Evolutionary conservation across 345 rosid genomes (phyloP).

Genomic region (Eucalyptus victrix): DNA sequence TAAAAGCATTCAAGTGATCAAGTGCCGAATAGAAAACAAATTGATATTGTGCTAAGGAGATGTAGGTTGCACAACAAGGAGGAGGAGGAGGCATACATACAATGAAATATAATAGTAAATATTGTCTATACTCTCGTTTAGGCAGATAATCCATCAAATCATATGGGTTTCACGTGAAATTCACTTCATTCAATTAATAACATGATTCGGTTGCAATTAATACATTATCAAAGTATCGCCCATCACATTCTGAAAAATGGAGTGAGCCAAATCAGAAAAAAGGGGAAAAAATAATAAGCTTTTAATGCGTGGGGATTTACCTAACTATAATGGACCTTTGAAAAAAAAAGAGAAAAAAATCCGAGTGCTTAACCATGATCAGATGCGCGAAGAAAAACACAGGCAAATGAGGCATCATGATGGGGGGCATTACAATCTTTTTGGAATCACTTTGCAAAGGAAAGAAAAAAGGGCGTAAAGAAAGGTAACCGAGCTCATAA

Average conservation of each 20-base stretch:
- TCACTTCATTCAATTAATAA: accelerated
- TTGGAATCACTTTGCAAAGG: too few species aligned
- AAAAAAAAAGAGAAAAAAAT: not conserved
- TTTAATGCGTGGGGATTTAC: not conserved
- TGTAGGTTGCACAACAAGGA: not conserved
- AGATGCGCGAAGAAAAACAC: not conserved
- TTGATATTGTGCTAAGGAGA: not conserved
- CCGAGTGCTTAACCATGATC: not conserved
- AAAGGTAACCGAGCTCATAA: not conserved
- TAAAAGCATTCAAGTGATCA: not conserved
- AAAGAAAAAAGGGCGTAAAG: not conserved
- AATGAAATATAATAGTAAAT: not conserved
- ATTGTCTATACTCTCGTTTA: accelerated
- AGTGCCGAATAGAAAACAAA: not conserved
- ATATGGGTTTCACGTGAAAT: accelerated
- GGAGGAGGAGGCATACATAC: not conserved
- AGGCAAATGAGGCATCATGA: not conserved
- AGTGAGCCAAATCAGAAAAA: not conserved
- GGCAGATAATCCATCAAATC: accelerated
- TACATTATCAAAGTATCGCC: not conserved
- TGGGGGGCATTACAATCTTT: not conserved
- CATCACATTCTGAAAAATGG: not conserved
- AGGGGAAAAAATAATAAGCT: too few species aligned
- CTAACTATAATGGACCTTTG: not conserved
- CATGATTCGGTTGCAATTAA: not conserved